Base-by-base conservation (phyloP, 2,329 filamentous ascomycete species). In the Stagonosporopsis tanaceti region DNA sequence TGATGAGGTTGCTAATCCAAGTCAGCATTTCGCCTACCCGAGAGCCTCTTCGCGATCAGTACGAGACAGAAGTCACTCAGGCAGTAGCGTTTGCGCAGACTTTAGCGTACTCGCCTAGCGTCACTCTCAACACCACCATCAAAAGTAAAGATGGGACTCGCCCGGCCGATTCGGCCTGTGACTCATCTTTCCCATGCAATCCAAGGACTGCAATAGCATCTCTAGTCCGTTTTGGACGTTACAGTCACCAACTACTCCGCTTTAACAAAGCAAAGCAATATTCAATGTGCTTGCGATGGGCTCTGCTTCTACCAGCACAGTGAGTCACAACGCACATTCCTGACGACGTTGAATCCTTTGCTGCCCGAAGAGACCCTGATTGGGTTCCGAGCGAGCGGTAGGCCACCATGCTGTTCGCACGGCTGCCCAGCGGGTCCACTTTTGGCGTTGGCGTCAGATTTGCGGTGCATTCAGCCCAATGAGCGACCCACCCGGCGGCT, bases 351-450 rank as follows among this genome's bases (percentile, higher is more conserved):
- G 46, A 52, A 50, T 53, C 53, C 55, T 62, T 68, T 61, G 67
- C 65, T 64, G 67, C 67, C 67, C 65, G 62, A 69, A 60, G 39
- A 15, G 30, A 39, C 46, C 58, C 53, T 66, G 54, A 64, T 69
- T 68, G 67, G 67, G 64, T 67, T 66, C 65, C 67, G 42, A 48
- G 32, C 50, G 52, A 52, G 50, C 40, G 62, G 62, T 56, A 51
- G 39, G 6, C 50, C 44, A 45, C 47, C 52, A 59, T 61, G 63
- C 59, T 63, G 64, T 57, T 53, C 64, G 67, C 65, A 66, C 65
- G 50, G 62, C 64, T 68, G 67, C 67, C 67, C 61, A 68, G 67
- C 59, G 57, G 65, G 51, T 62, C 67, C 67, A 69, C 67, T 47
- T 65, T 40, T 60, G 55, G 63, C 62, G 50, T 54, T 61, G 60